These are phyloP conservation scores for Immersiporthe knoxdaviesiana DNA, from an alignment of 2,329 filamentous ascomycete genomes.

Conservation along the genomic window DNA sequence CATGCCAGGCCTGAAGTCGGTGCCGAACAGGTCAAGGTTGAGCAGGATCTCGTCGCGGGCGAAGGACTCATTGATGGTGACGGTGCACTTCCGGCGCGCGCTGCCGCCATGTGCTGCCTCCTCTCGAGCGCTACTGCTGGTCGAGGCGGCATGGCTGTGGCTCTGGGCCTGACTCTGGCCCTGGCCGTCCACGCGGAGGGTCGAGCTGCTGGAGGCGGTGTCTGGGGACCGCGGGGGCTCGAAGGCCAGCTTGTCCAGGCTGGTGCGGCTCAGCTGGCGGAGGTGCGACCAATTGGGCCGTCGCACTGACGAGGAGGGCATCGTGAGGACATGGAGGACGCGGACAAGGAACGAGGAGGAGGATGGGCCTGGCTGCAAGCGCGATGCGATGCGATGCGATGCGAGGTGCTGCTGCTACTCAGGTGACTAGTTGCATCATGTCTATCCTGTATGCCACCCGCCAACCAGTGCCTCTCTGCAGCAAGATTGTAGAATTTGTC, in stretches of 20 bases:
- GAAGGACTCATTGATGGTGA: conserved; percentile 72
- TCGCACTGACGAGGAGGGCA: conserved; percentile 48
- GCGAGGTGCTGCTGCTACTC: background rate
- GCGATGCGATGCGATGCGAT: background rate
- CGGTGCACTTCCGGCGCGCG: conserved; percentile 54
- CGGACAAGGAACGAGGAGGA: background rate
- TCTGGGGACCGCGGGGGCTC: conserved; percentile 48
- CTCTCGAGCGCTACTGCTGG: background rate
- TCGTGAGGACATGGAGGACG: conserved; percentile 45
- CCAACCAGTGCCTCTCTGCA: background rate
- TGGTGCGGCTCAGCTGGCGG: conserved; percentile 54
- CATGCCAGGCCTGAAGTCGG: conserved; percentile 65
- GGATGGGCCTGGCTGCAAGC: no score
- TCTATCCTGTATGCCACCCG: background rate
- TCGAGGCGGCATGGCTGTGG: background rate
- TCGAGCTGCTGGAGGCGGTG: conserved; percentile 55
- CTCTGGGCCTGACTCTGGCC: conserved; percentile 32
- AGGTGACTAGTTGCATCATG: conserved; percentile 15
- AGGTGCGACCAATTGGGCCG: conserved; percentile 57
- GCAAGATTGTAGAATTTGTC: background rate
- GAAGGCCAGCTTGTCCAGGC: conserved; percentile 49
- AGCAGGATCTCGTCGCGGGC: conserved; percentile 79
- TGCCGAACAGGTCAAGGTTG: conserved; percentile 71
- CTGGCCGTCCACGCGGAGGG: conserved; percentile 41
- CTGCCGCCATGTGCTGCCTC: conserved; percentile 29